Evolutionary conservation across 2,329 filamentous ascomycete species (phyloP).

Genomic region (Talaromyces marneffei): DNA sequence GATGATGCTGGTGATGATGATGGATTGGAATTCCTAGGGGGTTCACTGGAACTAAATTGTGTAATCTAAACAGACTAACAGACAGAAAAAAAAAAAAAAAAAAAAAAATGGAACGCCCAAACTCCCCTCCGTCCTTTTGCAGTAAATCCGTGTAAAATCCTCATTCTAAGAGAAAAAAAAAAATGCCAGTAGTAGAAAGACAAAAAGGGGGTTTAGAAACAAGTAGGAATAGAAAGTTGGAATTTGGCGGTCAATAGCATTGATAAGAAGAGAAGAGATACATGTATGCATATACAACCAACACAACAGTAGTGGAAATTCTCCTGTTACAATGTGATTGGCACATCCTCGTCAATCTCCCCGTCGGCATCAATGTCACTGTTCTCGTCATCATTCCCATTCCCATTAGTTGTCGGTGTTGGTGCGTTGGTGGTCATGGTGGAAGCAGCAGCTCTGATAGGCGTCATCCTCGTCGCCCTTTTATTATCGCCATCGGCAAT

Average conservation of each 20-base stretch:
- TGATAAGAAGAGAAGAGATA: background rate
- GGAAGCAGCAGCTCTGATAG: background rate
- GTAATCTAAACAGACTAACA: too few relatives aligned
- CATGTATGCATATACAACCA: background rate
- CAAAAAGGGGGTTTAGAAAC: too few relatives aligned
- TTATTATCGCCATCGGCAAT: slow-evolving; percentile 8
- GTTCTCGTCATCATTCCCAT: background rate
- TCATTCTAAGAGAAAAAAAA: too few relatives aligned
- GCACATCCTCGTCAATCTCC: slow-evolving; percentile 11
- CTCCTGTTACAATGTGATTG: background rate
- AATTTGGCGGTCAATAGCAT: too few relatives aligned
- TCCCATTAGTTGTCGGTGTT: slow-evolving; percentile 3
- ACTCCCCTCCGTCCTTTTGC: too few relatives aligned
- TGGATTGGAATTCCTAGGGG: too few relatives aligned
- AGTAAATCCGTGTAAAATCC: too few relatives aligned
- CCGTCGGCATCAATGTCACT: slow-evolving; percentile 12
- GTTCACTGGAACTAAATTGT: too few relatives aligned
- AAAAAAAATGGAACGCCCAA: too few relatives aligned
- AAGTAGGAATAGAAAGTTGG: background rate
- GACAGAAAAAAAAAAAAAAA: too few relatives aligned
- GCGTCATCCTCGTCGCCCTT: background rate
- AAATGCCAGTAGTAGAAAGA: too few relatives aligned
- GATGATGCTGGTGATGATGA: too few relatives aligned
- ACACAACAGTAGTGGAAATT: background rate
- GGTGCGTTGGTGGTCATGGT: background rate